Conservation (phyloP, 495 filamentous ascomycete genomes). For the Aspergillus coremiiformis region DNA sequence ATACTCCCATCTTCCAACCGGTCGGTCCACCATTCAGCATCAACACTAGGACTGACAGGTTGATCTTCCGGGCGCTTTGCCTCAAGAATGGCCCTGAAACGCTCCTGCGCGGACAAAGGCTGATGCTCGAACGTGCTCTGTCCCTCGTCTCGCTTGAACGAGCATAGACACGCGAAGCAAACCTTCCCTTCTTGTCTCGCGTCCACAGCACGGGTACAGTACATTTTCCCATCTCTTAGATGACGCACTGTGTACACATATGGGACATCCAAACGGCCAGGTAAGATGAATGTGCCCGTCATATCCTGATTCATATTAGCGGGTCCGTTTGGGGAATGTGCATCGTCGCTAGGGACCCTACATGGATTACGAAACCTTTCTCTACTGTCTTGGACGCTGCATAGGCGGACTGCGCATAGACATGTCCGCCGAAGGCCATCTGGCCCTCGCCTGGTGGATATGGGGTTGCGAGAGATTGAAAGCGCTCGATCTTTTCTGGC, state of each 20-base stretch:
- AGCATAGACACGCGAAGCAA: constrained; percentile 54
- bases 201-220: constrained; percentile 53
- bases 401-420: constrained; percentile 58
- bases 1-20: constrained; percentile 17
- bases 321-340: neutral
- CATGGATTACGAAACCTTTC: constrained; percentile 51
- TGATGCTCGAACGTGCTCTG: constrained; percentile 33
- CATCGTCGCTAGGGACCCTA: constrained; percentile 27
- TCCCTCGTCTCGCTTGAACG: constrained; percentile 50
- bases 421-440: constrained; percentile 56
- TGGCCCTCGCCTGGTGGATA: constrained; percentile 25
- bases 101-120: constrained; percentile 26
- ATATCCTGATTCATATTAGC: constrained; percentile 43
- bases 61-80: constrained; percentile 35
- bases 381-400: constrained; percentile 50
- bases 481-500: constrained; percentile 27
- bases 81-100: constrained; percentile 32
- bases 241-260: constrained; percentile 53
- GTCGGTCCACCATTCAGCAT: constrained; percentile 41
- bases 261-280: constrained; percentile 44
- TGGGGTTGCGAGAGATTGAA: constrained; percentile 27
- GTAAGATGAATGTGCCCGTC: constrained; percentile 59
- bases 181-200: constrained; percentile 40
- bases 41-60: constrained; percentile 33
- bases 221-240: constrained; percentile 48